A percentile compares a stretch with the other conserved stretches of the same genome.
Conservation (phyloP, 169 alveolate species). For the Babesia sp. region DNA sequence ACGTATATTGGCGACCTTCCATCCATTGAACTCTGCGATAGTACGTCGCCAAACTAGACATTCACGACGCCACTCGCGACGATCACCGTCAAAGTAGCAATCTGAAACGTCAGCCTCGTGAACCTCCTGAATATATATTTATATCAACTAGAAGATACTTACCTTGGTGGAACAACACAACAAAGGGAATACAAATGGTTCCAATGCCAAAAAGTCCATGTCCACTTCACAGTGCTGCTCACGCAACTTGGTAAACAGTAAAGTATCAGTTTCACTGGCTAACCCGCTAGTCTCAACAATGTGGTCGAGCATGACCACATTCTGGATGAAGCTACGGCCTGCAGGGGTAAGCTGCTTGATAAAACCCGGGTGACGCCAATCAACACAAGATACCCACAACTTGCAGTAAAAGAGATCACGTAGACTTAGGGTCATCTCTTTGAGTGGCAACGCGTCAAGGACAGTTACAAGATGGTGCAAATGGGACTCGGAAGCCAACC, state of each 20-base stretch:
- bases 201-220: slow-evolving; percentile 15
- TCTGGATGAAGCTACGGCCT: slow-evolving; percentile 36
- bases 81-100: slow-evolving; percentile 6
- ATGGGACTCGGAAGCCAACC: not conserved
- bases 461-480: not conserved
- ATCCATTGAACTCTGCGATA: slow-evolving; percentile 16
- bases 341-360: not conserved
- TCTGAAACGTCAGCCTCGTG: slow-evolving; percentile 21
- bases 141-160: not conserved
- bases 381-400: slow-evolving; percentile 20
- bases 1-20: slow-evolving; percentile 45
- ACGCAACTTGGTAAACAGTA: not conserved
- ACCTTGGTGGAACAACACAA: not conserved
- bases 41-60: slow-evolving; percentile 16
- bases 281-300: slow-evolving; percentile 14
- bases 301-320: slow-evolving; percentile 44
- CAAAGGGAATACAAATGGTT: slow-evolving; percentile 31
- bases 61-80: not conserved
- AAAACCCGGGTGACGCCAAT: not conserved
- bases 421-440: slow-evolving; percentile 19
- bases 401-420: slow-evolving; percentile 41
- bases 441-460: slow-evolving; percentile 16
- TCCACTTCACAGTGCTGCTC: slow-evolving; percentile 16
- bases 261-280: not conserved
- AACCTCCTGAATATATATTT: not conserved